A percentile compares a stretch with the other conserved stretches of the same genome.
Conservation (phyloP, 2,329 filamentous ascomycete species). For the Nemania diffusa region DNA sequence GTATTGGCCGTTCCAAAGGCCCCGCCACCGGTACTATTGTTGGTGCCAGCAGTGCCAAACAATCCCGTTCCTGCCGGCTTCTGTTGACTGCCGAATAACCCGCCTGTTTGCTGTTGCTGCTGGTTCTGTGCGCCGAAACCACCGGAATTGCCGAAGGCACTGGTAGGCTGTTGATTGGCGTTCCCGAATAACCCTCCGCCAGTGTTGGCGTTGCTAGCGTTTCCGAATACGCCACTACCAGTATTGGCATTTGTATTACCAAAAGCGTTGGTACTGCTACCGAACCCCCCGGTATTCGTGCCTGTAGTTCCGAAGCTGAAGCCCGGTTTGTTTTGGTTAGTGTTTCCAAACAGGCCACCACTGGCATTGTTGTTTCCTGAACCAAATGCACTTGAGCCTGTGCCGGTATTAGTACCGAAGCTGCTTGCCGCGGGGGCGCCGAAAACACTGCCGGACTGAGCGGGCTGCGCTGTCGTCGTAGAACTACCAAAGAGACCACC, state of each 20-base stretch:
- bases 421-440: slow-evolving; percentile 55
- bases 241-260: slow-evolving; percentile 44
- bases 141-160: slow-evolving; percentile 48
- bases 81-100: slow-evolving; percentile 53
- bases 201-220: slow-evolving; percentile 40
- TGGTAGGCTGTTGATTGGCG: slow-evolving; percentile 44
- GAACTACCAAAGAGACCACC: slow-evolving; percentile 54
- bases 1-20: slow-evolving; percentile 39
- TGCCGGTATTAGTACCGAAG: slow-evolving; percentile 56
- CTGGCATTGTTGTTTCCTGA: slow-evolving; percentile 50
- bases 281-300: slow-evolving; percentile 36
- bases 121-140: slow-evolving; percentile 50
- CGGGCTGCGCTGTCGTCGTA: slow-evolving; percentile 42
- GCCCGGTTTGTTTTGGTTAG: slow-evolving; percentile 43
- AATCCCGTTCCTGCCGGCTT: slow-evolving; percentile 54
- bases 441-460: slow-evolving; percentile 41
- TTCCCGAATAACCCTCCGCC: slow-evolving; percentile 46
- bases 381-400: slow-evolving; percentile 60
- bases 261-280: slow-evolving; percentile 46
- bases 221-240: slow-evolving; percentile 51
- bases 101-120: slow-evolving; percentile 54
- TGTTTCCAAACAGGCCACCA: slow-evolving; percentile 53
- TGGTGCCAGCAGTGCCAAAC: slow-evolving; percentile 51
- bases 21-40: slow-evolving; percentile 49
- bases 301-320: slow-evolving; percentile 42